Base-by-base conservation (phyloP, 73 alveolate genomes). In the Paramecium biaurelia region DNA sequence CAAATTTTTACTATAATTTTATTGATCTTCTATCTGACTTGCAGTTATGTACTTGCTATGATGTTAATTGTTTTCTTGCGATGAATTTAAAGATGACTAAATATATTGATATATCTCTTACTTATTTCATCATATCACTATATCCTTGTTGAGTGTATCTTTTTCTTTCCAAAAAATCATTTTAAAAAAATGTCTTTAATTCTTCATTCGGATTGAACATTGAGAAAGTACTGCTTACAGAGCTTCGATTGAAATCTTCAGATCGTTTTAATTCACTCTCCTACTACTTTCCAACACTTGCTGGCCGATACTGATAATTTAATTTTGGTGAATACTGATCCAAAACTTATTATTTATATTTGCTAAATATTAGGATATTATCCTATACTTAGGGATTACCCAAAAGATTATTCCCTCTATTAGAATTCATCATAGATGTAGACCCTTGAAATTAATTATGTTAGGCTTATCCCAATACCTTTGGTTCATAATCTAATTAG, bases 161-260 rank as follows among this genome's bases (percentile, higher is more conserved):
- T 23, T 79, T 79, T 34, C 90, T 38, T 43, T 79, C 90, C 47
- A 79, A 79, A 45, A 79, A 79, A 20, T 79, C 90, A 47, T 79
- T 79, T 47, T 79, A 79, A 45, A 79, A 79, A 35, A 79, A 79
- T 45, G 74, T 43, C 20, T 79, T 79, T 42, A 79, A 79, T 79
- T 79, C 90, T 30, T 79, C 90, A 20, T 79, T 79, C 7, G 90
- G 90, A 79, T 79, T 79, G 37, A 79, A 79, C 90, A 79, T 79
- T 43, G 76, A 43, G 12, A 79, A 79, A 11, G 38, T 79, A 45
- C 90, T 79, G 23, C 63, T 30, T 21, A 79, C 90, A 79, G 76
- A 43, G 43, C 90, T 79, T 21, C 90, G 9, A 42, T 79, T 79
- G n/a, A 42, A 79, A 24, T 79, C 90, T 45, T 79, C 90, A n/a